These are phyloP conservation scores for Pseudocercospora macadamiae DNA, from an alignment of 2,329 filamentous ascomycete genomes.

Conservation along the genomic window DNA sequence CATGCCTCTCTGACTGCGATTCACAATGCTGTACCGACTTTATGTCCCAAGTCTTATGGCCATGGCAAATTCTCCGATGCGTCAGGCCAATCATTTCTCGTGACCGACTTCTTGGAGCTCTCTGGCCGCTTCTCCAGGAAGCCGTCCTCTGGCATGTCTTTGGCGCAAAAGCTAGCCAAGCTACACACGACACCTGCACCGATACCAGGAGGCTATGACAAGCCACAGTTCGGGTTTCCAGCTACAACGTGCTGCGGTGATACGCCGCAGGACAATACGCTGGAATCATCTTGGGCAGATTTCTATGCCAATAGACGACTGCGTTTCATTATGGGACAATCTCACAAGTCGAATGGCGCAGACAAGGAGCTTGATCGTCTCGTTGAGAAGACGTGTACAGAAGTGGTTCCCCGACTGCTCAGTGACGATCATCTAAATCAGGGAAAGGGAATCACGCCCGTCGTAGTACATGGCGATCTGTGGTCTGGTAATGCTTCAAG, in stretches of 20 bases:
- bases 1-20: conserved; percentile 84
- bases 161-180: conserved; percentile 76
- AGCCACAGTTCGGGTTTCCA: conserved; percentile 78
- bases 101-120: conserved; percentile 80
- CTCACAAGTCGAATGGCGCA: conserved; percentile 63
- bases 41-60: conserved; percentile 76
- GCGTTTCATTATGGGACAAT: conserved; percentile 63
- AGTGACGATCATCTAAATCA: conserved; percentile 66
- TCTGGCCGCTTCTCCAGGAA: conserved; percentile 39
- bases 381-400: conserved; percentile 65
- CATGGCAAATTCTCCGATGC: conserved; percentile 62
- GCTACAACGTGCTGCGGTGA: conserved; percentile 84
- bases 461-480: conserved; percentile 87
- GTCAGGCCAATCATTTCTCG: conserved; percentile 58
- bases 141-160: conserved; percentile 49
- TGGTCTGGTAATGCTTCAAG: conserved; percentile 83
- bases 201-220: conserved; percentile 59
- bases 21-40: conserved; percentile 67
- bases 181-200: conserved; percentile 78
- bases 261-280: conserved; percentile 79
- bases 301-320: conserved; percentile 83
- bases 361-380: conserved; percentile 65
- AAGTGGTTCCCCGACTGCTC: conserved; percentile 76
- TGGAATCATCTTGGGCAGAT: conserved; percentile 73
- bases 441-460: conserved; percentile 67